phyloP scores from a whole-genome alignment of 2,329 filamentous ascomycete genomes.

The Lasiodiplodia sp. region DNA sequence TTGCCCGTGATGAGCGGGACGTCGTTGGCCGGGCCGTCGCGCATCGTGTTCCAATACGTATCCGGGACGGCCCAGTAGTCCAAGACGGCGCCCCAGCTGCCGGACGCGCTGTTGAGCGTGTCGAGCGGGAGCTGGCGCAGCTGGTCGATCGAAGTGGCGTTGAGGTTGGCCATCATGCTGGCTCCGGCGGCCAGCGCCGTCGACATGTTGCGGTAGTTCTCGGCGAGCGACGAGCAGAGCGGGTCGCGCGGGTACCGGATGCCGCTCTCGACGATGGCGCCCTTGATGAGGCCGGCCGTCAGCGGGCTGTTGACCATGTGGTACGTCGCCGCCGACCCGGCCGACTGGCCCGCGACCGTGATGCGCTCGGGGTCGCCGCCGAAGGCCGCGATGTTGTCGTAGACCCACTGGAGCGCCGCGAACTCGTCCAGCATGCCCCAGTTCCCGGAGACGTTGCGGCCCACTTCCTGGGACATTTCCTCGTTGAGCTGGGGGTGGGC shows the following conservation, averaged over 20 bases:
- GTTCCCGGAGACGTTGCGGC: conserved; percentile 62
- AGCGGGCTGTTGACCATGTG: conserved; percentile 51
- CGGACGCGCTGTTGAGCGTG: background rate
- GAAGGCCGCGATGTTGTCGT: conserved; percentile 53
- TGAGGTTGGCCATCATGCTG: conserved; percentile 10
- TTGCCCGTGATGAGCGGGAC: conserved; percentile 69
- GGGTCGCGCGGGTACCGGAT: conserved; percentile 42
- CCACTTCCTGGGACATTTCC: conserved; percentile 60
- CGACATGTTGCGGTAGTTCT: conserved; percentile 15
- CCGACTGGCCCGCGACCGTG: conserved; percentile 48
- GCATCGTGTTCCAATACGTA: conserved; percentile 35
- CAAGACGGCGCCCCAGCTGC: conserved; percentile 28
- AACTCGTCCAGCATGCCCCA: conserved; percentile 55
- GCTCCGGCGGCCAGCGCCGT: conserved; percentile 42
- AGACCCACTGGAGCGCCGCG: conserved; percentile 55
- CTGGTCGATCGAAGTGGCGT: conserved; percentile 40
- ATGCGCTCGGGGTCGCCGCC: conserved; percentile 50
- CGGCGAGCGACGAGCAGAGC: conserved; percentile 33
- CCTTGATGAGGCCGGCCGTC: conserved; percentile 51
- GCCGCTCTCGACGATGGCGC: conserved; percentile 50
- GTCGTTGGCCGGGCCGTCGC: conserved; percentile 43
- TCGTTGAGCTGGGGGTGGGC: conserved; percentile 61
- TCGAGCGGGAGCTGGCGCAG: conserved; percentile 10
- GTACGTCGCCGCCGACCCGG: conserved; percentile 49
- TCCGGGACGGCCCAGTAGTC: conserved; percentile 38